These are phyloP conservation scores for Podospora fimiseda DNA, from an alignment of 495 filamentous ascomycete genomes.

Conservation along the genomic window DNA sequence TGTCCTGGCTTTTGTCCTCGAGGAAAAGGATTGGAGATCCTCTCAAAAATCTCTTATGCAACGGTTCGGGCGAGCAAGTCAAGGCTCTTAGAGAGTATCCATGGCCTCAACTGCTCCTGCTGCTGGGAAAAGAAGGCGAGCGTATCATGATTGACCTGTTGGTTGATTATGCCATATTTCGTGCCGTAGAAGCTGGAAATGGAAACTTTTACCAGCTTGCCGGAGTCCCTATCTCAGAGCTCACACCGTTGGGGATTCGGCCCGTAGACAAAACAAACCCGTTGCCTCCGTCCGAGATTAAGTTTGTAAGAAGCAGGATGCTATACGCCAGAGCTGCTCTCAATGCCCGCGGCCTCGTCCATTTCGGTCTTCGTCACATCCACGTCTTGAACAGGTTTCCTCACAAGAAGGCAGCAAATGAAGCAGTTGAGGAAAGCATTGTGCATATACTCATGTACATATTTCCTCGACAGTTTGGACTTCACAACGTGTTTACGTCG, in stretches of 20 bases:
- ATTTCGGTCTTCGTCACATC: conserved; percentile 70
- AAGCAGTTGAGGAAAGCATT: conserved; percentile 39
- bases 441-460: conserved; percentile 83
- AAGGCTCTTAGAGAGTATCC: conserved; percentile 58
- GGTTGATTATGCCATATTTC: conserved; percentile 72
- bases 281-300: conserved; percentile 52
- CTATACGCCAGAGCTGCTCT: conserved; percentile 70
- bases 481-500: conserved; percentile 87
- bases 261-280: conserved; percentile 10
- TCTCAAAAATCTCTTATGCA: conserved; percentile 67
- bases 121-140: conserved; percentile 73
- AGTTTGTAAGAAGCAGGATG: conserved; percentile 77
- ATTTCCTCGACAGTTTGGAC: conserved; percentile 82
- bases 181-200: conserved; percentile 47
- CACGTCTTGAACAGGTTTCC: conserved; percentile 79
- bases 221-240: conserved; percentile 48
- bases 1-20: conserved; percentile 68
- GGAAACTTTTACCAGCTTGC: conserved; percentile 72
- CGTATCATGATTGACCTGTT: conserved; percentile 75
- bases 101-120: conserved; percentile 64
- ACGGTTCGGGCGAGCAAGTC: conserved; percentile 75
- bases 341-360: conserved; percentile 58
- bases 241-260: conserved; percentile 22
- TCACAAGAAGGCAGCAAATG: conserved; percentile 21
- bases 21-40: conserved; percentile 42